phyloP scores from a whole-genome alignment of 2,329 filamentous ascomycete genomes.

The Alternaria viburni region DNA sequence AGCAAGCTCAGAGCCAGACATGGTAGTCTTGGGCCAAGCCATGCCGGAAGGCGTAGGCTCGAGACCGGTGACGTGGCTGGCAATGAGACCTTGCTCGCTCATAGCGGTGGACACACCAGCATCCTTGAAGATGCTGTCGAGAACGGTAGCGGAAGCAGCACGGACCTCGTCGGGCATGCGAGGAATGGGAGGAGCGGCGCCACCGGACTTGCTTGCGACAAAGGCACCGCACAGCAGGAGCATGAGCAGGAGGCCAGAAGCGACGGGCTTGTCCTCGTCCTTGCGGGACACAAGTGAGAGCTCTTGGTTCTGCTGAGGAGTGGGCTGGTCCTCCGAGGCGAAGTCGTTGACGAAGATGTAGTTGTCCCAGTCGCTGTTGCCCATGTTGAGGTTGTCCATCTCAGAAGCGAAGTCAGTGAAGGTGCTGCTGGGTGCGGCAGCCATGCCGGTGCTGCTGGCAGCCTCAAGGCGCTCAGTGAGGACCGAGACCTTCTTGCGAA shows the following conservation, averaged over 20 bases:
- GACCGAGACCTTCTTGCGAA: slow-evolving; percentile 90
- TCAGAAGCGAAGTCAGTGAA: slow-evolving; percentile 77
- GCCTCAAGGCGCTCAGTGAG: slow-evolving; percentile 75
- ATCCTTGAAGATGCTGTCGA: slow-evolving; percentile 83
- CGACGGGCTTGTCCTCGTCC: slow-evolving; percentile 65
- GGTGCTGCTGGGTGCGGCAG: slow-evolving; percentile 62
- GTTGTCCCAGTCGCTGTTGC: slow-evolving; percentile 77
- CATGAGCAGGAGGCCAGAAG: slow-evolving; percentile 88
- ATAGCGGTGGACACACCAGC: slow-evolving; percentile 63
- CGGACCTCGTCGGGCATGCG: slow-evolving; percentile 81
- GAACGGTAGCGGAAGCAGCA: slow-evolving; percentile 75
- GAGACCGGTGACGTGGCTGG: slow-evolving; percentile 58
- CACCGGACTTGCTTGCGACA: slow-evolving; percentile 83
- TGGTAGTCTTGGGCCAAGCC: slow-evolving; percentile 46
- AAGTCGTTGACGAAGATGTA: slow-evolving; percentile 79
- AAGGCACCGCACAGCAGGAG: slow-evolving; percentile 96
- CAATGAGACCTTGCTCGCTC: slow-evolving; percentile 50
- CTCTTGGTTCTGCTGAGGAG: slow-evolving; percentile 44
- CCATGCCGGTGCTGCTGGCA: slow-evolving; percentile 55
- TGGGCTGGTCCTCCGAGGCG: slow-evolving; percentile 60
- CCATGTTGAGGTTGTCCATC: slow-evolving; percentile 85
- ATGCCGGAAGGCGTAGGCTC: slow-evolving; percentile 49
- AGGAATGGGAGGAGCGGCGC: slow-evolving; percentile 74
- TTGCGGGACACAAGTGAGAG: slow-evolving; percentile 53
- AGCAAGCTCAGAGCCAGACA: slow-evolving; percentile 46